phyloP scores from a whole-genome alignment of 164 flowering plant species.

The Kalanchoe fedtschenkoi region DNA sequence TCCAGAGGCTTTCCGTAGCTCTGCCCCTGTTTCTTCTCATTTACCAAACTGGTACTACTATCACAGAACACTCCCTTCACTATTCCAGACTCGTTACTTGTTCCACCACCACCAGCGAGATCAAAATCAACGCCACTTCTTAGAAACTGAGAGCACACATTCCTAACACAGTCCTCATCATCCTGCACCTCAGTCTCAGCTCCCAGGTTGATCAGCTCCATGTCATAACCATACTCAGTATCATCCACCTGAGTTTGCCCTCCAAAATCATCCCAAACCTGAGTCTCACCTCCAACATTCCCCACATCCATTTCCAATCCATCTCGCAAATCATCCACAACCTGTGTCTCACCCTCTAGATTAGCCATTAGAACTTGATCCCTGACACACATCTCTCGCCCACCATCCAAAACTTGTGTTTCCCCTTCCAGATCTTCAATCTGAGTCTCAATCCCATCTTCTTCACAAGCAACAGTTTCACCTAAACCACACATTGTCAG shows the following conservation, averaged over 20 bases:
- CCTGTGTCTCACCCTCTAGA: slow-evolving; percentile 19
- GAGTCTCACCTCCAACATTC: slow-evolving; percentile 6
- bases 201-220: not conserved
- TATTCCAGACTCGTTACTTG: slow-evolving; percentile 27
- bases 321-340: slow-evolving; percentile 11
- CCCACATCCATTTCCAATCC: not conserved
- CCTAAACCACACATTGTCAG: not conserved
- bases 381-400: not conserved
- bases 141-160: slow-evolving; percentile 26
- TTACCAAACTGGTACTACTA: slow-evolving; percentile 6
- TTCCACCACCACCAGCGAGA: slow-evolving; percentile 27
- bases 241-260: slow-evolving; percentile 3
- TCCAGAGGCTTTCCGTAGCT: slow-evolving; percentile 8
- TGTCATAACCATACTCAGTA: not conserved
- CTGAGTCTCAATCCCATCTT: not conserved
- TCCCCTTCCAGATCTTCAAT: slow-evolving; percentile 6
- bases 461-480: not conserved
- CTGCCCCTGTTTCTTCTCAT: slow-evolving; percentile 12
- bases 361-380: slow-evolving; percentile 14
- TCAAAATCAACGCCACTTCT: slow-evolving; percentile 18
- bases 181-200: slow-evolving; percentile 9
- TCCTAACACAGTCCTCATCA: slow-evolving; percentile 14
- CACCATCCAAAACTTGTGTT: slow-evolving; percentile 6
- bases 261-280: slow-evolving; percentile 1
- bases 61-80: slow-evolving; percentile 25